These are phyloP conservation scores for Puccinia novopanici DNA, from an alignment of 1,284 basidiomycete genomes.

Conservation along the genomic window DNA sequence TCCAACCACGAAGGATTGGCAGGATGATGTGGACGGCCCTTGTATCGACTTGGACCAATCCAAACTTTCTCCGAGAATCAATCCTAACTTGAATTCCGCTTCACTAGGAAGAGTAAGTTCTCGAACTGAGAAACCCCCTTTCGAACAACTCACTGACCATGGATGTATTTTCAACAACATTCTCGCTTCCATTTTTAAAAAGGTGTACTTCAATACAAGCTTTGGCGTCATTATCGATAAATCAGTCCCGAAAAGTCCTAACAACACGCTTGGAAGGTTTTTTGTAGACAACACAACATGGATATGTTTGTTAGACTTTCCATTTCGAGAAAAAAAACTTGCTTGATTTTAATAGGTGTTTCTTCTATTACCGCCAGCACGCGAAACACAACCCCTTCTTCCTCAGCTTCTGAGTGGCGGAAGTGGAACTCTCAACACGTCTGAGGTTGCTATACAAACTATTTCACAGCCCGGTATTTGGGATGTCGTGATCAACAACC, in stretches of 20 bases:
- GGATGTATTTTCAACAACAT: background rate
- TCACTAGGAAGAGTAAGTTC: slow-evolving; percentile 30
- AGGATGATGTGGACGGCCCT: background rate
- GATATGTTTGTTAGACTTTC: slow-evolving; percentile 6
- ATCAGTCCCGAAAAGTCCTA: background rate
- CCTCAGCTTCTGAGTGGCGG: slow-evolving; percentile 21
- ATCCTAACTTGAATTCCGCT: slow-evolving; percentile 8
- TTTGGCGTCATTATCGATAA: slow-evolving; percentile 33
- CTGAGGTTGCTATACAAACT: slow-evolving; percentile 36
- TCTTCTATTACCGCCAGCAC: slow-evolving; percentile 41
- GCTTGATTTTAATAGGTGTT: background rate
- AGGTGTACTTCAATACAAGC: slow-evolving; percentile 42
- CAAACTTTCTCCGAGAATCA: slow-evolving; percentile 15
- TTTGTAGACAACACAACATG: slow-evolving; percentile 48
- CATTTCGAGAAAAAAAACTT: background rate
- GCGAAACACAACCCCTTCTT: slow-evolving; percentile 37
- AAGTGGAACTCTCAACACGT: slow-evolving; percentile 32
- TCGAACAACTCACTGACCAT: too few species aligned
- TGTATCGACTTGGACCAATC: slow-evolving; percentile 9
- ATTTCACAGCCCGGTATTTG: slow-evolving; percentile 54
- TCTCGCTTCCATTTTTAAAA: background rate
- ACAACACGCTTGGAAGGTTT: slow-evolving; percentile 29
- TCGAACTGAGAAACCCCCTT: too few species aligned
- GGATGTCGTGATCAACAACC: slow-evolving; percentile 59
- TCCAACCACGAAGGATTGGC: slow-evolving; percentile 7